phyloP scores from a whole-genome alignment of 148 eudicot genomes.

The Camellia sinensis region DNA sequence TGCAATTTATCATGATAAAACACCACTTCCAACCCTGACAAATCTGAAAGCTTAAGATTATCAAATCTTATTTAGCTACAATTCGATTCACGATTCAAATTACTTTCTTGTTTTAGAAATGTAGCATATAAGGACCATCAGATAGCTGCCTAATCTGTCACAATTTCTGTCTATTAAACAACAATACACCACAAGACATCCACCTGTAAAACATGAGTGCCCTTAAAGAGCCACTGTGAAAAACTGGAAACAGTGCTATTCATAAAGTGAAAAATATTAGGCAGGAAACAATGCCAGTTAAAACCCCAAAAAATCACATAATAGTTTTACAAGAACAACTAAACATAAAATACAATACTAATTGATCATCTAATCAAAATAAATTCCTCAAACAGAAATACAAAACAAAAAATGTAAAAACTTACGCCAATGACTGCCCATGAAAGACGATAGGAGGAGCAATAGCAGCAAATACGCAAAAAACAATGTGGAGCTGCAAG shows the following conservation, averaged over 20 bases:
- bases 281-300: not conserved
- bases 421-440: constrained; percentile 94
- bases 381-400: not conserved
- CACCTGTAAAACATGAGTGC: too few species aligned
- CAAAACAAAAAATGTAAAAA: constrained; percentile 2
- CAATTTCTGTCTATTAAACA: not conserved
- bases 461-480: constrained; percentile 93
- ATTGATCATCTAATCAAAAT: not conserved
- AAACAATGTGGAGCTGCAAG: constrained; percentile 81
- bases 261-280: not conserved
- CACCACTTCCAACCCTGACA: not conserved
- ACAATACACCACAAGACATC: not conserved
- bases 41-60: not conserved
- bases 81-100: not conserved
- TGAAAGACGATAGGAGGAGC: constrained; percentile 96
- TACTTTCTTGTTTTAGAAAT: not conserved
- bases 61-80: not conserved
- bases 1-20: not conserved
- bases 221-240: not conserved
- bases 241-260: not conserved
- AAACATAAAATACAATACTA: constrained; percentile 2
- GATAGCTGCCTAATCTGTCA: not conserved
- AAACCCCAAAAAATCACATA: not conserved
- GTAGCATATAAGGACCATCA: not conserved
- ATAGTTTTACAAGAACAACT: not conserved